These are phyloP conservation scores for Russula ochroleuca DNA, from an alignment of 768 basidiomycete genomes.

Conservation along the genomic window DNA sequence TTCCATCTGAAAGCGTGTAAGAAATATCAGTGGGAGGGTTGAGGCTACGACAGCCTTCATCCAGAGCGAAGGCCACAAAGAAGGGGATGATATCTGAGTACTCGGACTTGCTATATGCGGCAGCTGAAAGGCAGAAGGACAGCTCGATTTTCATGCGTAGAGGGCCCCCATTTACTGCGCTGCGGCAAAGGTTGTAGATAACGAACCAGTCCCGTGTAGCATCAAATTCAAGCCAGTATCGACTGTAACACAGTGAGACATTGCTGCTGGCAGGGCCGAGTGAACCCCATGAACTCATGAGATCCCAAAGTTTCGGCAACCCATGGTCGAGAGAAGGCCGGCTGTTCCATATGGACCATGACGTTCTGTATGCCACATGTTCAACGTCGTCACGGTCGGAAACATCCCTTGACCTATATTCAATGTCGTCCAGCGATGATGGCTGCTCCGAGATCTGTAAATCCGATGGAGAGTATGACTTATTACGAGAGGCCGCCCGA, in stretches of 20 bases:
- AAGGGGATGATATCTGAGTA: neutral
- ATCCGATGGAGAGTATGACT: conserved; percentile 8
- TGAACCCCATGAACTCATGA: neutral
- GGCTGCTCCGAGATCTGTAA: neutral
- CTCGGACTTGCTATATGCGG: too few species aligned
- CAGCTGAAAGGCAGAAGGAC: conserved; percentile 15
- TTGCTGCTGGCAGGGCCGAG: neutral
- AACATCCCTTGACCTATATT: conserved; percentile 12
- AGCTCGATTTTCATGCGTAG: neutral
- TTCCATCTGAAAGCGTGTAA: conserved; percentile 8
- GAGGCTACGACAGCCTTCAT: neutral
- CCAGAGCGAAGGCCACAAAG: neutral
- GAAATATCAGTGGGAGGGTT: neutral
- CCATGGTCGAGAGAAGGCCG: neutral
- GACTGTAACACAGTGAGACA: neutral
- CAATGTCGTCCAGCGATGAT: neutral
- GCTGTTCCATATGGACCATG: conserved; percentile 10
- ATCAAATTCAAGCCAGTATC: conserved; percentile 13
- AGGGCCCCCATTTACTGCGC: neutral
- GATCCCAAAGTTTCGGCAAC: neutral
- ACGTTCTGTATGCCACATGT: neutral
- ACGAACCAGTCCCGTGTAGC: conserved; percentile 8
- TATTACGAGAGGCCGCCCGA: conserved; percentile 6
- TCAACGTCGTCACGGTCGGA: neutral
- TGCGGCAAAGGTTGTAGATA: conserved; percentile 14